phyloP scores from a whole-genome alignment of 1,139 yeast species.

The Hanseniaspora sp. region DNA sequence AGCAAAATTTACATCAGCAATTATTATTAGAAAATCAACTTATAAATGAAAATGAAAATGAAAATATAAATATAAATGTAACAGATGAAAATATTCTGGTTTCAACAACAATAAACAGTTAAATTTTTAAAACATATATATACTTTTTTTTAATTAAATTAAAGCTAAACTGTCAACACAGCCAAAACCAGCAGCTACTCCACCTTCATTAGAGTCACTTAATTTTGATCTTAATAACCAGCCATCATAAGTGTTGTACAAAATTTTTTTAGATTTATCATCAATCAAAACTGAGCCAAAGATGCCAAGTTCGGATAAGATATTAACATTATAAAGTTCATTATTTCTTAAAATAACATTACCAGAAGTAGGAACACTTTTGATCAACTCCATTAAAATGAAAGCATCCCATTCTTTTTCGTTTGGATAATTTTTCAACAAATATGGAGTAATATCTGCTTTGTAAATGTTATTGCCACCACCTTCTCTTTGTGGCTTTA shows the following conservation, averaged over 20 bases:
- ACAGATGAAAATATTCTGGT: slow-evolving; percentile 19
- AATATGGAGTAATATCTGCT: slow-evolving; percentile 65
- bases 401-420: slow-evolving; percentile 80
- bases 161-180: slow-evolving; percentile 69
- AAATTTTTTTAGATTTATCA: slow-evolving; percentile 37
- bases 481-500: slow-evolving; percentile 97
- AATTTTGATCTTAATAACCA: slow-evolving; percentile 82
- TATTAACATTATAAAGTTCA: slow-evolving; percentile 50
- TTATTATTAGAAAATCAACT: not conserved
- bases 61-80: not conserved
- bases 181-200: slow-evolving; percentile 97
- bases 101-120: not conserved
- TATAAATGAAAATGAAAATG: not conserved
- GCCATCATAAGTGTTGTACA: slow-evolving; percentile 62
- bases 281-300: slow-evolving; percentile 78
- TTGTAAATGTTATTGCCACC: slow-evolving; percentile 87
- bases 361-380: slow-evolving; percentile 49
- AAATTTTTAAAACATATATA: not conserved
- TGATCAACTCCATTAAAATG: slow-evolving; percentile 84
- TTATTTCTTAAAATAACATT: slow-evolving; percentile 66
- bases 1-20: slow-evolving; percentile 11
- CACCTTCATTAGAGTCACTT: slow-evolving; percentile 85
- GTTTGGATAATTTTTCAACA: slow-evolving; percentile 47
- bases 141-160: not conserved
- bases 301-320: slow-evolving; percentile 80